Percentiles rank a stretch among this genome's conserved stretches.
These are phyloP conservation scores for Pichia sp. DNA, from an alignment of 1,139 yeast genomes.

Conservation along the genomic window DNA sequence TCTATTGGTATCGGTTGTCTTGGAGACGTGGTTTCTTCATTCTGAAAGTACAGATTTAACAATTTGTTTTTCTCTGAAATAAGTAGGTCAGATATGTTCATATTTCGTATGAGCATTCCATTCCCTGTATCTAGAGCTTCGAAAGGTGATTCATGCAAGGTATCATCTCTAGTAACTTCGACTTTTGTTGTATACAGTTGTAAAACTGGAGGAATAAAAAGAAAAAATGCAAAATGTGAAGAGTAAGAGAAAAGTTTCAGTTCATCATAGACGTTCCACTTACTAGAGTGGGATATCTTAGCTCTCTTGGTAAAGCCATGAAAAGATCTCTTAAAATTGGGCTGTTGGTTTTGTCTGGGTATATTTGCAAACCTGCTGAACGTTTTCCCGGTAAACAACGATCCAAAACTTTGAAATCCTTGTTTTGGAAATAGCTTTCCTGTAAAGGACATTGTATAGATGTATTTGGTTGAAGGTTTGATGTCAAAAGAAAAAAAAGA, in stretches of 20 bases:
- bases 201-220: slow-evolving; percentile 24
- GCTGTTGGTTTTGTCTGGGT: background rate
- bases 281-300: slow-evolving; percentile 1
- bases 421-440: background rate
- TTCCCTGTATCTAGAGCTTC: background rate
- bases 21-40: background rate
- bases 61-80: slow-evolving; percentile 3
- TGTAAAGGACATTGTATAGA: slow-evolving; percentile 2
- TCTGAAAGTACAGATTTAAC: slow-evolving; percentile 4
- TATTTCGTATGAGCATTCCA: slow-evolving; percentile 4
- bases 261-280: slow-evolving; percentile 25
- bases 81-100: slow-evolving; percentile 9
- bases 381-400: background rate
- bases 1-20: background rate
- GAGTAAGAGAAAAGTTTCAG: slow-evolving; percentile 25
- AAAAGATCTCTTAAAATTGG: slow-evolving; percentile 1
- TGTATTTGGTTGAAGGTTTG: too few relatives aligned
- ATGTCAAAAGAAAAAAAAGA: too few relatives aligned
- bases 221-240: slow-evolving; percentile 25
- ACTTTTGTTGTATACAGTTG: slow-evolving; percentile 24
- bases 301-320: slow-evolving; percentile 8
- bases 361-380: background rate
- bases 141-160: slow-evolving; percentile 17
- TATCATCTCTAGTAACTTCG: slow-evolving; percentile 24
- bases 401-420: background rate